These are phyloP conservation scores for Yarrowia hollandica DNA, from an alignment of 805 yeast species.

Conservation along the genomic window DNA sequence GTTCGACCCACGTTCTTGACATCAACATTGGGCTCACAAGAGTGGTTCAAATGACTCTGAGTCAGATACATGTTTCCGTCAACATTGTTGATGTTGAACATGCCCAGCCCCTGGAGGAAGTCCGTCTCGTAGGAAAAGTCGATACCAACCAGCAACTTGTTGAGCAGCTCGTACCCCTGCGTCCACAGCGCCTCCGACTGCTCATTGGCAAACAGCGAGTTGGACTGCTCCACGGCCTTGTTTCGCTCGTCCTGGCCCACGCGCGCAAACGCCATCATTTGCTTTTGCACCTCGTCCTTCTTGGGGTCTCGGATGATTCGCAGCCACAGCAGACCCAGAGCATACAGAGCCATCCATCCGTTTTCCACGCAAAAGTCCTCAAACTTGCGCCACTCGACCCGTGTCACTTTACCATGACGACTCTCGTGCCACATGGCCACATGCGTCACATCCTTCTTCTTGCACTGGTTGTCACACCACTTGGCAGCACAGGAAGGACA, in stretches of 20 bases:
- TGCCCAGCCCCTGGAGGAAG: conserved; percentile 63
- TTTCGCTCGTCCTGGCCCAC: conserved; percentile 67
- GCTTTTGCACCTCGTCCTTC: conserved; percentile 41
- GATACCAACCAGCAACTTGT: conserved; percentile 46
- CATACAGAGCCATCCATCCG: conserved; percentile 68
- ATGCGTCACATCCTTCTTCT: conserved; percentile 52
- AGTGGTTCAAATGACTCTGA: conserved; percentile 74
- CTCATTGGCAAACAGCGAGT: conserved; percentile 55
- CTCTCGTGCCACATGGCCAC: conserved; percentile 57
- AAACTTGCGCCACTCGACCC: conserved; percentile 51
- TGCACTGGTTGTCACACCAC: conserved; percentile 24
- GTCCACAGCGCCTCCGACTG: conserved; percentile 62
- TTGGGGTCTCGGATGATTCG: conserved; percentile 46
- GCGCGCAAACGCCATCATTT: conserved; percentile 63
- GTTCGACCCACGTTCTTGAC: conserved; percentile 50
- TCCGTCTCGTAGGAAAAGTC: conserved; percentile 49
- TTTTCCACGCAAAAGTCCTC: conserved; percentile 63
- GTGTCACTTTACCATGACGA: conserved; percentile 38
- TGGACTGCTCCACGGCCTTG: conserved; percentile 51
- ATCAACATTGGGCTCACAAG: conserved; percentile 69
- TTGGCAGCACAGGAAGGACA: conserved; percentile 4
- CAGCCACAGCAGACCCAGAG: conserved; percentile 60
- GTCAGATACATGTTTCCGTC: conserved; percentile 57
- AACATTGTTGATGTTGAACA: conserved; percentile 71
- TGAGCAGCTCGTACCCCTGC: conserved; percentile 54